Evolutionary conservation across 2,329 filamentous ascomycete genomes (phyloP), one percentile per base, ranked within the genome.

Genomic region (Stagonosporopsis vannaccii): DNA sequence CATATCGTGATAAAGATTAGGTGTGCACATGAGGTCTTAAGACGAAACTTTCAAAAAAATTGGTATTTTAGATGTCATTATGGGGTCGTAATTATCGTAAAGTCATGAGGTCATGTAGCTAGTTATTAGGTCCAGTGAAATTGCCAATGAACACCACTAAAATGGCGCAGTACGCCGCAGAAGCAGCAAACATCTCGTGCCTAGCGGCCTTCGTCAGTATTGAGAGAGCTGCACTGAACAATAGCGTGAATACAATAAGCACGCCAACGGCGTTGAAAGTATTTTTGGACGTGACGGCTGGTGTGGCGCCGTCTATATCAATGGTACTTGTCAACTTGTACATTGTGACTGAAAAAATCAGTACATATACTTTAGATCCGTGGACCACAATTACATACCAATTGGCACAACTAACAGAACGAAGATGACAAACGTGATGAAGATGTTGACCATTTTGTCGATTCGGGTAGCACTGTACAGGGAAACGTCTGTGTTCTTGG

Each of bases 391-490:
- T 15, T 7, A 41, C 53, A 9, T 35, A 56, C 53, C 20, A 6
- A 80, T 76, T 0, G 78, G 78, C 8, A 78, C 61, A 1, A 79
- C 69, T 0, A 79, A 68, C 2, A 80, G 67, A 12, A 75, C 66
- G 63, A 79, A 78, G 42, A 80, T 78, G 17, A 79, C 65, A n/a
- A 74, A 55, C 0, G 77, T 79, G 59, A 80, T 78, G 54, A 80
- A 69, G 13, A 76, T 58, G 51, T 76, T 77, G 50, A 78, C 75
- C 20, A 80, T 67, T 9, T 64, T 70, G 51, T 79, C 76, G 23
- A 80, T 72, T 17, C 77, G 70, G 0, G 65, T 58, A 9, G 71
- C 66, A 36, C 71, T 72, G 65, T 77, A 79, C 46, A 74, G 73
- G 35, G 71, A 68, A 42, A 79, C 65, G 36, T 66, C 49, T 2